Base-by-base conservation (phyloP, 164 flowering plant genomes). In the Dillenia suffruticosa region DNA sequence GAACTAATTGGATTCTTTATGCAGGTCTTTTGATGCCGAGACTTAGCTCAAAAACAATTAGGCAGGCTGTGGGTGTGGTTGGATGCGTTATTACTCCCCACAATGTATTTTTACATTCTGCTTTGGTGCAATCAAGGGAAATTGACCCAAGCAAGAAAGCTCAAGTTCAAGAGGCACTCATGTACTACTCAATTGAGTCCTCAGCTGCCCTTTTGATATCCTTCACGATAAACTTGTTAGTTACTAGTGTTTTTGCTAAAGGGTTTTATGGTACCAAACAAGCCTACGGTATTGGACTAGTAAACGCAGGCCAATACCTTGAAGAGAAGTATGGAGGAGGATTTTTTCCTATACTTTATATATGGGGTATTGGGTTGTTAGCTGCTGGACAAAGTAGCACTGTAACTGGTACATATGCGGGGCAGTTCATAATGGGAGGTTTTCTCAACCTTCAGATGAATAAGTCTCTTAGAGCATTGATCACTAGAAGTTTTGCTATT, bases 321-420 rank as follows among this genome's bases (percentile, higher is more conserved):
- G 65, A 92, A 68, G 87, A 92, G 54, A 92, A 87, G 68, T 89
- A 84, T 68, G 97, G 96, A 53, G 93, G 97, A 56, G 96, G 97
- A 22, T 9, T 81, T 17, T 67, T 89, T 44, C 97, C 97, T 3
- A 86, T 92, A 64, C 87, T 87, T 12, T 89, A 92, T 57, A 84
- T 92, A 4, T 92, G 97, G 97, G 97, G 84, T 19, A 83, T 89
- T 62, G 97, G 97, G 19, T 69, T 92, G 60, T 74, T 92, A 70
- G 96, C 97, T 14, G 96, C 97, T 55, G 97, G 97, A 44, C 94
- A 89, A 74, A 92, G 97, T 77, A 92, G 97, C 71, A 92, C 97
- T 9, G 86, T 92, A 55, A 92, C 97, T 15, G 96, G 98, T 6
- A 92, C 98, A 10, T 92, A 92, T 71, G 98, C 98, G 10, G 98